Conservation (phyloP, 2,329 filamentous ascomycete genomes). For the Huntiella bhutanensis region DNA sequence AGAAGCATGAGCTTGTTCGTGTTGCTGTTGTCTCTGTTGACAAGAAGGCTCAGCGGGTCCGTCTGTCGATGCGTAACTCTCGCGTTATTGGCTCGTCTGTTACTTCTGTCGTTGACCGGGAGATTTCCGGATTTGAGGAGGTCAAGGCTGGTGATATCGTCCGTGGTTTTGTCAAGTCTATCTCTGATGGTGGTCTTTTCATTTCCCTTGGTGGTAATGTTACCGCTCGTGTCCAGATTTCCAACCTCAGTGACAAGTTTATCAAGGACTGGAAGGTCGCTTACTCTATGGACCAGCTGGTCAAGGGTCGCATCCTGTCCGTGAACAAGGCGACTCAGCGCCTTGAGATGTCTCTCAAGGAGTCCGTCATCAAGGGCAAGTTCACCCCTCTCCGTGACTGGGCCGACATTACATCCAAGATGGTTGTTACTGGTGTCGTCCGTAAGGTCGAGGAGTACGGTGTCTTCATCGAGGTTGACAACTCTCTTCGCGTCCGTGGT, state of each 20-base stretch:
- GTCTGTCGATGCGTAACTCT: constrained; percentile 68
- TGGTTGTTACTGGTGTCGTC: constrained; percentile 74
- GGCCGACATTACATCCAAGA: constrained; percentile 58
- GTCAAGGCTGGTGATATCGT: constrained; percentile 60
- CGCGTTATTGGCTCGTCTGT: constrained; percentile 67
- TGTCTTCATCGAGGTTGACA: constrained; percentile 80
- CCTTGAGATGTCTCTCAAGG: constrained; percentile 72
- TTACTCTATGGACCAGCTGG: constrained; percentile 76
- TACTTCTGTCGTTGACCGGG: constrained; percentile 58
- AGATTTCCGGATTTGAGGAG: constrained; percentile 53
- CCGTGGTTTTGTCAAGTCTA: constrained; percentile 80
- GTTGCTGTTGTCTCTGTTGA: constrained; percentile 75
- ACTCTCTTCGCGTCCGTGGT: constrained; percentile 74
- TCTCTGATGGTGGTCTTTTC: constrained; percentile 78
- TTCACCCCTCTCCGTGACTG: constrained; percentile 58
- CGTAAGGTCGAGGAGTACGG: constrained; percentile 90
- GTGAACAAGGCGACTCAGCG: constrained; percentile 51
- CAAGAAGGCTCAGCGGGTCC: constrained; percentile 62
- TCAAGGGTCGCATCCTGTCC: constrained; percentile 65
- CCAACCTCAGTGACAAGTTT: constrained; percentile 76
- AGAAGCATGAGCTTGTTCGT: constrained; percentile 70
- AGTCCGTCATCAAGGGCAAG: constrained; percentile 61
- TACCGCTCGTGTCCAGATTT: constrained; percentile 65
- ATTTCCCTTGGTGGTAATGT: constrained; percentile 65
- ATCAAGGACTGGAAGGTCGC: constrained; percentile 90